Evolutionary conservation across 139 green algal genomes (phyloP), one percentile per base, ranked within the genome.

Genomic region (Klebsormidium nitens): DNA sequence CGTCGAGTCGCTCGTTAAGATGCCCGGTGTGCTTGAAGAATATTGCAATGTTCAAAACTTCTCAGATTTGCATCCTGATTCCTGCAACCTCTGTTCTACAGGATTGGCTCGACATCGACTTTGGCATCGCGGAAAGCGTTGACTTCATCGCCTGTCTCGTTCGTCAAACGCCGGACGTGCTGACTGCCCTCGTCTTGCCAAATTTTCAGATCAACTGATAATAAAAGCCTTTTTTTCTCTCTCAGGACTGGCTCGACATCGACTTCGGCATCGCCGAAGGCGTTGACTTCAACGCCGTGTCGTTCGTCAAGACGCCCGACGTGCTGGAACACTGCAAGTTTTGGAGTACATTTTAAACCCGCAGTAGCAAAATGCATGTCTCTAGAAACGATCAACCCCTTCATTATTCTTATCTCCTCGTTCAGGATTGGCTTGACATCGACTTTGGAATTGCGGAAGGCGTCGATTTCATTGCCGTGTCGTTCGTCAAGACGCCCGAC

Each of bases 381-480:
- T n/a, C n/a, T n/a, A n/a, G n/a, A n/a, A n/a, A n/a, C n/a, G n/a
- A n/a, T n/a, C n/a, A n/a, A n/a, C n/a, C n/a, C n/a, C n/a, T n/a
- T n/a, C n/a, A n/a, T n/a, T n/a, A n/a, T n/a, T n/a, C n/a, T n/a
- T 17, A 52, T 52, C 44, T 28, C 17, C 42, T 52, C 17, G 44
- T 14, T 47, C 82, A 89, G 81, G 89, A 95, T 73, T 95, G 89
- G 89, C 72, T 83, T 3, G 88, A 95, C 79, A 91, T 95, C 47
- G 89, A 95, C 74, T 88, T 94, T 82, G 88, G 79, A 2, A 88
- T 95, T 31, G 35, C 48, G 14, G 40, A 83, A 44, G 65, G 11
- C 60, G 93, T 98, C 31, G 94, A 99, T 84, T 93, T 98, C 77
- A 93, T 99, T 71, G 92, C 94, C 29, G 93, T 95, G 1, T 98